These are phyloP conservation scores for Cichorium intybus DNA, from an alignment of 140 eudicot genomes.

Conservation along the genomic window DNA sequence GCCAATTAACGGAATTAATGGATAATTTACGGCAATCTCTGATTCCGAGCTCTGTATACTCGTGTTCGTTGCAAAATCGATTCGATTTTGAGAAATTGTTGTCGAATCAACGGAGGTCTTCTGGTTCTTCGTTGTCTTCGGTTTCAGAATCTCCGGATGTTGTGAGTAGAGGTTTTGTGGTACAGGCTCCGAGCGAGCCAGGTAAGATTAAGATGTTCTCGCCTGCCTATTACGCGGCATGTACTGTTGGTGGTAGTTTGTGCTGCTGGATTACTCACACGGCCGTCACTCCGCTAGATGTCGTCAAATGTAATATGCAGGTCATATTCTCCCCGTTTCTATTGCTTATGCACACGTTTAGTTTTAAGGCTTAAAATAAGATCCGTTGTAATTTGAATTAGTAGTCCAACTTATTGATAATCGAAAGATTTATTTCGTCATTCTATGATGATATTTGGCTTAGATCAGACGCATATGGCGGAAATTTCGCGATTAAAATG, in stretches of 20 bases:
- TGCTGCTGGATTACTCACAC: conserved; percentile 48
- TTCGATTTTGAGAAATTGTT: neutral
- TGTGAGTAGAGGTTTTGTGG: conserved; percentile 28
- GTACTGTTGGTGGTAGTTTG: conserved; percentile 48
- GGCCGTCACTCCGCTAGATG: conserved; percentile 53
- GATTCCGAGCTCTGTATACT: conserved; percentile 50
- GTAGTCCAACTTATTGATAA: neutral
- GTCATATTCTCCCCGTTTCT: conserved; percentile 21
- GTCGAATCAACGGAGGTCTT: conserved; percentile 5
- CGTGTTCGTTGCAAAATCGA: conserved; percentile 22
- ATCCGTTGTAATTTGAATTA: neutral
- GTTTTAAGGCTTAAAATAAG: neutral
- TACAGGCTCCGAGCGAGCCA: conserved; percentile 46
- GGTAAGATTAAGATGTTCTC: conserved; percentile 45
- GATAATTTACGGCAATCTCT: conserved; percentile 35
- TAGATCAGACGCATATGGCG: neutral
- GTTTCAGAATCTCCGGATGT: neutral
- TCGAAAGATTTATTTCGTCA: neutral
- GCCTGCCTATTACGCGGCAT: conserved; percentile 48
- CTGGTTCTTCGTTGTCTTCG: neutral
- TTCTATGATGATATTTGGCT: neutral
- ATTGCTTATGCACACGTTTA: neutral
- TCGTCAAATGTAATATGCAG: conserved; percentile 65
- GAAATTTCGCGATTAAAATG: neutral
- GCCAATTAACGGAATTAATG: conserved; percentile 10